phyloP scores from a whole-genome alignment of 2,329 filamentous ascomycete species.

The Simplicillium sp. region DNA sequence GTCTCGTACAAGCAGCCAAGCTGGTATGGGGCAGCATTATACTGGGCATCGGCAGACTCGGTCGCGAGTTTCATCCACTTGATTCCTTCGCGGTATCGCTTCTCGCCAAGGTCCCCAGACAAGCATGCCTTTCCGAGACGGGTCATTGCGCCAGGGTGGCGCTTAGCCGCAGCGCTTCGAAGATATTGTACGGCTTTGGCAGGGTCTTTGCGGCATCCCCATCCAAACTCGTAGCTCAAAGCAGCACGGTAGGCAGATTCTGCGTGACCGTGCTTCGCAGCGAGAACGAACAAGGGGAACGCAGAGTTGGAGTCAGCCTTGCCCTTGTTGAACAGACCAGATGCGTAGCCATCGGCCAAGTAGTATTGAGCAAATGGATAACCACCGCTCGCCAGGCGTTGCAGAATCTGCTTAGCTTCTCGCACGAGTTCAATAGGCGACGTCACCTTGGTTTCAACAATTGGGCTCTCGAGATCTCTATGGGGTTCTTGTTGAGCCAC shows the following conservation, averaged over 20 bases:
- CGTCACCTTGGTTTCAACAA: constrained; percentile 33
- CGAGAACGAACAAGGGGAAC: constrained; percentile 85
- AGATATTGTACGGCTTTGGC: constrained; percentile 92
- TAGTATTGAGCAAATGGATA: constrained; percentile 99
- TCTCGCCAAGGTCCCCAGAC: constrained; percentile 78
- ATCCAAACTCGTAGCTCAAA: constrained; percentile 95
- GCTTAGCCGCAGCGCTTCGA: constrained; percentile 80
- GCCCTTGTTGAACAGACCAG: constrained; percentile 89
- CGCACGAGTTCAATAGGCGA: constrained; percentile 62
- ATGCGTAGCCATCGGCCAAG: constrained; percentile 86
- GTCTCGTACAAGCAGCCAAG: constrained; percentile 81
- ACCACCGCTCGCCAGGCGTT: constrained; percentile 73
- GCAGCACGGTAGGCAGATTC: constrained; percentile 91
- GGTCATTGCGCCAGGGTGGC: constrained; percentile 90
- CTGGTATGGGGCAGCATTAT: constrained; percentile 88
- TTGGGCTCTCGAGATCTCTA: constrained; percentile 36
- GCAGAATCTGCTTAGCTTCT: constrained; percentile 83
- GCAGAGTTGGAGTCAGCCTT: constrained; percentile 87
- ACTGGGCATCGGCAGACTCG: constrained; percentile 82
- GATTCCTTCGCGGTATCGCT: constrained; percentile 79
- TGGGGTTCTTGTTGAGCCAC: constrained; percentile 34
- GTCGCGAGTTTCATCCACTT: constrained; percentile 94
- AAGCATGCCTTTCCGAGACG: constrained; percentile 86
- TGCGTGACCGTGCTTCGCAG: constrained; percentile 93
- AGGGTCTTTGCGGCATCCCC: constrained; percentile 85